These are phyloP conservation scores for Macrophomina tecta DNA, from an alignment of 2,329 filamentous ascomycete genomes.

Conservation along the genomic window DNA sequence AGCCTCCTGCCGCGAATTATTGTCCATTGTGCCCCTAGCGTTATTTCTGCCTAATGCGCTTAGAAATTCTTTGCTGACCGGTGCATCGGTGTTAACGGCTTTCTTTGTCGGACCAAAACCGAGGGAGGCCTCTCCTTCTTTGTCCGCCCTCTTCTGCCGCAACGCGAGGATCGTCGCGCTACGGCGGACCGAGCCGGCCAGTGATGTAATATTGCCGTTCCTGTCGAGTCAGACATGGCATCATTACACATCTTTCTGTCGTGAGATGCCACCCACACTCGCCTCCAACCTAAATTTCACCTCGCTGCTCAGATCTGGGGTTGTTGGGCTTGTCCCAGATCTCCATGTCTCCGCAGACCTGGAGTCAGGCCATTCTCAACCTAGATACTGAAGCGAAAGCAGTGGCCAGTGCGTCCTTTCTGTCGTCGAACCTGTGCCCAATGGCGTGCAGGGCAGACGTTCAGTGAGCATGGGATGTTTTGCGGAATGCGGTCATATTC, in stretches of 20 bases:
- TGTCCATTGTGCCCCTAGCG: background rate
- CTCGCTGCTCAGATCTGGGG: conserved; percentile 17
- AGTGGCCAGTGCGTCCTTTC: background rate
- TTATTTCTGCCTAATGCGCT: background rate
- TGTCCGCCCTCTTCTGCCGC: background rate
- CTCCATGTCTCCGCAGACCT: conserved; percentile 11
- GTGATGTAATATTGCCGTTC: conserved; percentile 20
- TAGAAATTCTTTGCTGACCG: background rate
- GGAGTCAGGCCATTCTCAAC: conserved; percentile 2
- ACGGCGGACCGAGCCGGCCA: conserved; percentile 24
- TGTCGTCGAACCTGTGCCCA: background rate
- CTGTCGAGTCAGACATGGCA: conserved; percentile 12
- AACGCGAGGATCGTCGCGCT: conserved; percentile 1
- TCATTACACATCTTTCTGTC: conserved; percentile 20
- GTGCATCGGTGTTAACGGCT: background rate
- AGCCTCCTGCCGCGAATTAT: background rate
- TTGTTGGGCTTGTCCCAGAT: background rate
- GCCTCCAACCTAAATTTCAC: conserved; percentile 15
- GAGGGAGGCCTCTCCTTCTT: background rate
- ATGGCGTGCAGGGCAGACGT: conserved; percentile 3
- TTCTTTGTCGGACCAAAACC: background rate
- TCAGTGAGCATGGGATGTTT: background rate
- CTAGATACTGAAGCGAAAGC: conserved; percentile 6
- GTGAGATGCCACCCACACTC: background rate
- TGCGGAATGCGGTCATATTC: background rate